These are phyloP conservation scores for Cucumis melo DNA, from an alignment of 306 rosid genomes.

Conservation along the genomic window DNA sequence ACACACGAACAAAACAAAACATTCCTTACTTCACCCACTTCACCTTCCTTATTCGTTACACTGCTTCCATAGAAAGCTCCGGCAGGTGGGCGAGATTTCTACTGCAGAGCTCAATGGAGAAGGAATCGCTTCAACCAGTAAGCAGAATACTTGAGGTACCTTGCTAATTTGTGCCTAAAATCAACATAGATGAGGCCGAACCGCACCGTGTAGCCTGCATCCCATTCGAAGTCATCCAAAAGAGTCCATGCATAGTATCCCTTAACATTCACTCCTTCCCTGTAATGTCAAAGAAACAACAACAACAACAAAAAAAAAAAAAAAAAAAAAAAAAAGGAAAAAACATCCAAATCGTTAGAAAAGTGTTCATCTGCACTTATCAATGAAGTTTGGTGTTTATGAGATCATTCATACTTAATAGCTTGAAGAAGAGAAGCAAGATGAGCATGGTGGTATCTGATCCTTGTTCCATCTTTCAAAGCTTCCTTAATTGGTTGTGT, in stretches of 20 bases:
- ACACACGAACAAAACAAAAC: neutral
- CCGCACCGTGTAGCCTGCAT: slow-evolving; percentile 9
- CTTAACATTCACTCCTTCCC: slow-evolving; percentile 17
- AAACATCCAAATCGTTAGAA: neutral
- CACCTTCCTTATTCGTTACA: neutral
- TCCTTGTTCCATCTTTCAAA: slow-evolving; percentile 15
- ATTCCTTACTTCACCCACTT: neutral
- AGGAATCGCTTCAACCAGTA: slow-evolving; percentile 16
- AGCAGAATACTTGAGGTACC: slow-evolving; percentile 16
- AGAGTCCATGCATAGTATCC: slow-evolving; percentile 18
- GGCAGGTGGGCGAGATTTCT: neutral
- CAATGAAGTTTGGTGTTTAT: neutral
- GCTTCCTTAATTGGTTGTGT: slow-evolving; percentile 13
- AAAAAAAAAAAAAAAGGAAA: too few relatives aligned
- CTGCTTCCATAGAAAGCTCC: neutral
- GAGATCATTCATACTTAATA: slow-evolving; percentile 8
- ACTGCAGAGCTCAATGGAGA: neutral
- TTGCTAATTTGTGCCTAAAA: slow-evolving; percentile 1
- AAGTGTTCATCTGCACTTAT: neutral
- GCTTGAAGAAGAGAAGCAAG: slow-evolving; percentile 13
- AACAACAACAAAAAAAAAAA: too few relatives aligned
- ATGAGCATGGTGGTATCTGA: slow-evolving; percentile 14
- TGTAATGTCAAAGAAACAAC: neutral
- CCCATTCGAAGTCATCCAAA: slow-evolving; percentile 20
- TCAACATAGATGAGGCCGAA: slow-evolving; percentile 17